These are phyloP conservation scores for Suillus fuscotomentosus DNA, from an alignment of 768 basidiomycete species.

Conservation along the genomic window DNA sequence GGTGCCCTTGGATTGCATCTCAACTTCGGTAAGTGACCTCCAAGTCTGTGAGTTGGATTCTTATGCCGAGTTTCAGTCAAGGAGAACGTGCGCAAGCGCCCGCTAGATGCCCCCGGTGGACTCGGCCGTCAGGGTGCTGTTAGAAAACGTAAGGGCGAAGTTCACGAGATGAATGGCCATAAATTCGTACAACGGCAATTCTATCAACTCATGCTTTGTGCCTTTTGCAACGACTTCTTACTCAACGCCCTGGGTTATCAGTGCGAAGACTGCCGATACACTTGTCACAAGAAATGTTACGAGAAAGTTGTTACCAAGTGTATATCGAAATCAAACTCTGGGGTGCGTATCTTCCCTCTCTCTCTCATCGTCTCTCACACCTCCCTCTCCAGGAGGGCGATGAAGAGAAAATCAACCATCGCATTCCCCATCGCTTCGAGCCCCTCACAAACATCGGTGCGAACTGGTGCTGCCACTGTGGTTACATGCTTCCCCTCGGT, in stretches of 20 bases:
- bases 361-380: conserved; percentile 1
- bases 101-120: conserved; percentile 87
- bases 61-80: conserved; percentile 62
- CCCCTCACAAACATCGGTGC: conserved; percentile 95
- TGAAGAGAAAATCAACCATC: conserved; percentile 98
- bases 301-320: conserved; percentile 99
- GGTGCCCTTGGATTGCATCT: conserved; percentile 85
- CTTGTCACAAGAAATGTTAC: conserved; percentile 98
- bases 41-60: background rate
- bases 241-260: conserved; percentile 98
- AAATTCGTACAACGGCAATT: conserved; percentile 97
- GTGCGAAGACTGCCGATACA: conserved; percentile 98
- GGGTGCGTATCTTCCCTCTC: conserved; percentile 51
- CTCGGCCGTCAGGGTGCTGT: conserved; percentile 98
- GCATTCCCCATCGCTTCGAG: conserved; percentile 98
- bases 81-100: conserved; percentile 94
- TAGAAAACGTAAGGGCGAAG: conserved; percentile 95
- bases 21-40: conserved; percentile 77
- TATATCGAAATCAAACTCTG: conserved; percentile 94
- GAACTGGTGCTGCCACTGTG: conserved; percentile 99
- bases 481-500: conserved; percentile 95
- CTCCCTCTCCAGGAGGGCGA: conserved; percentile 71
- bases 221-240: conserved; percentile 96
- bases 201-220: conserved; percentile 98
- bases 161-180: conserved; percentile 99